phyloP scores from a whole-genome alignment of 208 protist species.

The Phytomonas serpens region DNA sequence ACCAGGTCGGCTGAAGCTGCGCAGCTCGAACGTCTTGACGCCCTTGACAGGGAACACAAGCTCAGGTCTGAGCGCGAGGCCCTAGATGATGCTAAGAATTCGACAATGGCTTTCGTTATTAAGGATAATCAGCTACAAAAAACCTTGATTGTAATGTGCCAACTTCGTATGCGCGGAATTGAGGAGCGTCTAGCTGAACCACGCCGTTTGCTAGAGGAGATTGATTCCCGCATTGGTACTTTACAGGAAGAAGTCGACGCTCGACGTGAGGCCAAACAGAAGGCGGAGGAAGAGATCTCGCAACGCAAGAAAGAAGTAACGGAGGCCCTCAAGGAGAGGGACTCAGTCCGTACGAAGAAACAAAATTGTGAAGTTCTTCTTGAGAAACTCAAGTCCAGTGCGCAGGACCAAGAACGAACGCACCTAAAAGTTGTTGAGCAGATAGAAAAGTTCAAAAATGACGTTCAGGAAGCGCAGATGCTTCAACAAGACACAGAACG shows the following conservation, averaged over 20 bases:
- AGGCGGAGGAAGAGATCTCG: conserved; percentile 39
- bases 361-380: conserved; percentile 59
- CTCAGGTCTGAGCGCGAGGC: conserved; percentile 92
- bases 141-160: conserved; percentile 87
- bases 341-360: conserved; percentile 44
- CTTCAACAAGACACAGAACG: conserved; percentile 82
- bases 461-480: conserved; percentile 57
- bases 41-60: conserved; percentile 90
- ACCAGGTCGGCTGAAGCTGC: conserved; percentile 79
- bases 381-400: conserved; percentile 64
- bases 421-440: conserved; percentile 66
- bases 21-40: conserved; percentile 90
- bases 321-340: conserved; percentile 45
- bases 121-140: conserved; percentile 92
- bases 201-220: conserved; percentile 45
- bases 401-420: conserved; percentile 49
- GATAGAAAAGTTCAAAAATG: conserved; percentile 80
- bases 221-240: conserved; percentile 50
- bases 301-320: conserved; percentile 61
- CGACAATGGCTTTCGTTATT: conserved; percentile 91
- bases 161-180: conserved; percentile 75
- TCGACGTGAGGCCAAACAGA: conserved; percentile 26
- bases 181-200: conserved; percentile 75
- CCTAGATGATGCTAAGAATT: conserved; percentile 91
- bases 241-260: conserved; percentile 48